Conservation (phyloP, 1,284 basidiomycete species). For the Mycosarcoma mackinlayi region DNA sequence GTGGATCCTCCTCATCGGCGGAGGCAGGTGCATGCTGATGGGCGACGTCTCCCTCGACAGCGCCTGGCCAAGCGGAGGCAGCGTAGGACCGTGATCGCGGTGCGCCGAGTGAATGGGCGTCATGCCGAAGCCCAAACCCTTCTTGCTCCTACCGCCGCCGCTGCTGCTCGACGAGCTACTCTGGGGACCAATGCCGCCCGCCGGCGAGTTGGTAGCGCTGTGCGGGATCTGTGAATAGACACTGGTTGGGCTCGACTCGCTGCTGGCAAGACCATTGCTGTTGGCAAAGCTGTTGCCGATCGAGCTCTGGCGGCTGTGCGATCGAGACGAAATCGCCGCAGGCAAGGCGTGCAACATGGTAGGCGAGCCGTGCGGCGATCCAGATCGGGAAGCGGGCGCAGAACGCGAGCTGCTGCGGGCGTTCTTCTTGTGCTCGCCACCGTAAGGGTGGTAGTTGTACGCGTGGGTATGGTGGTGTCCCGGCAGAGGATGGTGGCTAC, state of each 20-base stretch:
- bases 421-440: slow-evolving; percentile 43
- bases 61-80: slow-evolving; percentile 45
- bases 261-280: slow-evolving; percentile 34
- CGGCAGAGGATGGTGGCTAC: slow-evolving; percentile 44
- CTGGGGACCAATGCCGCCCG: slow-evolving; percentile 24
- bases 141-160: slow-evolving; percentile 21
- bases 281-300: slow-evolving; percentile 38
- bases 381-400: slow-evolving; percentile 52
- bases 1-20: slow-evolving; percentile 41
- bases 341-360: slow-evolving; percentile 27
- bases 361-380: slow-evolving; percentile 54
- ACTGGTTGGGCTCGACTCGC: slow-evolving; percentile 46
- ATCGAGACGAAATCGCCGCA: slow-evolving; percentile 25
- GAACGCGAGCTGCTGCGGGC: slow-evolving; percentile 52
- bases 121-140: slow-evolving; percentile 40
- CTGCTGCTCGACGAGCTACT: slow-evolving; percentile 4
- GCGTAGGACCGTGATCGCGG: slow-evolving; percentile 30
- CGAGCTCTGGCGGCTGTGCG: slow-evolving; percentile 53
- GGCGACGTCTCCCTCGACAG: slow-evolving; percentile 39
- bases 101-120: slow-evolving; percentile 47
- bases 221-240: slow-evolving; percentile 38
- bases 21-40: slow-evolving; percentile 46
- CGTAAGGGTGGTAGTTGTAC: slow-evolving; percentile 55
- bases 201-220: slow-evolving; percentile 43
- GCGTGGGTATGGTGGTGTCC: slow-evolving; percentile 45